Conservation (phyloP, 352 stramenopile species). For the Phytophthora fragariae region DNA sequence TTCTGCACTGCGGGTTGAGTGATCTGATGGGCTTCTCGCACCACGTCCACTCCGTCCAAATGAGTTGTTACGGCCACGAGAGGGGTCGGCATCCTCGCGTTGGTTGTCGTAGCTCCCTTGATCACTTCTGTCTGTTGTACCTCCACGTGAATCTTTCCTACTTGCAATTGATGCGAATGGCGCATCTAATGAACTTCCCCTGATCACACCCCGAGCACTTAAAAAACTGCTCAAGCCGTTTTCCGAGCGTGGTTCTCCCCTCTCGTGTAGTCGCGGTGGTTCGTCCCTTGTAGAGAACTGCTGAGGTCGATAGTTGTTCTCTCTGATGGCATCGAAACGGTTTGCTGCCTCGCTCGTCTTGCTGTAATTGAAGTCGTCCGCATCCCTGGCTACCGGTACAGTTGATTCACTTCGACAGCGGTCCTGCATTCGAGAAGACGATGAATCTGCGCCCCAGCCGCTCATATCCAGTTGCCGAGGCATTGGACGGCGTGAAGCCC, state of each 20-base stretch:
- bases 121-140: slow-evolving; percentile 2
- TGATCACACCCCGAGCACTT: slow-evolving; percentile 6
- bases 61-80: not conserved
- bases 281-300: slow-evolving; percentile 3
- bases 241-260: slow-evolving; percentile 1
- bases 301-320: too few species aligned
- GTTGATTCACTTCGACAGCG: too few species aligned
- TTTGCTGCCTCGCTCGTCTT: too few species aligned
- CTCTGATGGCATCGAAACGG: too few species aligned
- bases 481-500: not conserved
- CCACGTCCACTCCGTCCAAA: not conserved
- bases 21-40: not conserved
- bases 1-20: not conserved
- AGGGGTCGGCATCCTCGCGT: slow-evolving; percentile 11
- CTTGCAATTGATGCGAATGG: slow-evolving; percentile 14
- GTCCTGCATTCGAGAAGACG: too few species aligned
- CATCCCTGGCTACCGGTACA: too few species aligned
- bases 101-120: slow-evolving; percentile 24
- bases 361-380: too few species aligned
- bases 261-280: not conserved
- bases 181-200: slow-evolving; percentile 4
- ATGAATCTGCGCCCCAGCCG: slow-evolving; percentile 13
- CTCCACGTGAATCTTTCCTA: not conserved
- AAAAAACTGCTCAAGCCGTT: slow-evolving; percentile 6
- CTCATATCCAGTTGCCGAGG: slow-evolving; percentile 1